Evolutionary conservation across 108 stramenopile genomes (phyloP), one percentile per base, ranked within the genome.

Genomic region (Cylindrotheca closterium): DNA sequence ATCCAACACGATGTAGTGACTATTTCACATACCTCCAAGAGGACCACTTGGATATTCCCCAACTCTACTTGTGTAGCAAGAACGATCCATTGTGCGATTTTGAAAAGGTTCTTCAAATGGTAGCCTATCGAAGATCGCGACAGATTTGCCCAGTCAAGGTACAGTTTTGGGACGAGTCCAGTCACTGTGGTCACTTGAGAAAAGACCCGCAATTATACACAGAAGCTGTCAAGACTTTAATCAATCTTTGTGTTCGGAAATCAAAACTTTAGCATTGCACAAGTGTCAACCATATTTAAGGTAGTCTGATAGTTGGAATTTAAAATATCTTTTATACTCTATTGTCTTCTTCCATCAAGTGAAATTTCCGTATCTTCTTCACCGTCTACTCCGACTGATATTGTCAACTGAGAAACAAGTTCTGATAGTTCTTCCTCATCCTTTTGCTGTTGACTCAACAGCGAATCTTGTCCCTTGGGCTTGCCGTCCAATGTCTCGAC

Each of bases 31-130:
- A 58, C 15, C 29, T 88, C 24, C 24, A 33, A n/a, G 56, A 71
- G 19, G 77, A 83, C 59, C 17, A 47, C 15, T 63, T 74, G 26
- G 64, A 74, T 51, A 56, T 86, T 42, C 82, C 85, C 1, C 83
- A 89, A 46, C 57, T 92, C 22, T 92, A 86, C 49, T 51, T 92
- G 21, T 89, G 75, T 56, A 85, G 84, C 60, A 58, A 84, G 57
- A 54, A 71, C 63, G 91, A 92, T 64, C 27, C 25, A 18, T 59
- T 92, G 7, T 55, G 83, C 25, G 62, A 80, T 4, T 55, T 49
- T 29, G 54, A 71, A 58, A 45, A 61, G 3, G 55, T 92, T 19
- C 48, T 69, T 12, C 55, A 74, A 21, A 31, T 92, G 31, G 74
- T 88, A 37, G 28, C 47, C 1, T 37, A 58, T 30, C 67, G 85